phyloP scores from a whole-genome alignment of 2,329 filamentous ascomycete genomes.

The Penicillium sp. region DNA sequence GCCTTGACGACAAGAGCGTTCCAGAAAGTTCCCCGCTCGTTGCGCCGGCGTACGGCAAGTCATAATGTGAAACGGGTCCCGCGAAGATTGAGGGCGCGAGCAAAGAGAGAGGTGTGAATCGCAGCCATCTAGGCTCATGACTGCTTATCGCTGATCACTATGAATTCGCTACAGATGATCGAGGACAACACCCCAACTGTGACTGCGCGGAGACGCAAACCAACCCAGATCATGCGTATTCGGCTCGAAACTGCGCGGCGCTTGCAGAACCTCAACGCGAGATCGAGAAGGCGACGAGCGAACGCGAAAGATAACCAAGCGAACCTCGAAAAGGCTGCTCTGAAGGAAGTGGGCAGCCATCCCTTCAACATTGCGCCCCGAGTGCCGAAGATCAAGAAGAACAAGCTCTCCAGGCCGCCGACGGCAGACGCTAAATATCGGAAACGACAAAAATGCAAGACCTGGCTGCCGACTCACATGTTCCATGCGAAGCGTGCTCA shows the following conservation, averaged over 20 bases:
- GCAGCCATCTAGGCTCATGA: too few species aligned
- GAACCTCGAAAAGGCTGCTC: slow-evolving; percentile 21
- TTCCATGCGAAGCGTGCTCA: slow-evolving; percentile 90
- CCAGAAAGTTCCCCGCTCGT: slow-evolving; percentile 78
- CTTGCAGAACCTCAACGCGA: slow-evolving; percentile 59
- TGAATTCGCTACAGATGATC: too few species aligned
- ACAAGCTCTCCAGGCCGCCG: slow-evolving; percentile 63
- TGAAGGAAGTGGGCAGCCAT: slow-evolving; percentile 30
- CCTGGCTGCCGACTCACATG: slow-evolving; percentile 90
- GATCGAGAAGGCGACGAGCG: slow-evolving; percentile 41
- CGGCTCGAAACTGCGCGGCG: slow-evolving; percentile 73
- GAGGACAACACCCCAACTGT: slow-evolving; percentile 89
- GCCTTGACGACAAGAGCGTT: slow-evolving; percentile 70
- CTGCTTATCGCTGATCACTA: too few species aligned
- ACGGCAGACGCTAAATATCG: slow-evolving; percentile 68
- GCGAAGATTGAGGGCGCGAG: slow-evolving; percentile 67
- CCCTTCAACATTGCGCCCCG: slow-evolving; percentile 39
- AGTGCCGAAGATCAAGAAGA: slow-evolving; percentile 66
- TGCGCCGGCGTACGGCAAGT: slow-evolving; percentile 85
- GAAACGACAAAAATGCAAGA: slow-evolving; percentile 82
- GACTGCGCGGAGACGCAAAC: slow-evolving; percentile 53
- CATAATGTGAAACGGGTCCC: slow-evolving; percentile 93
- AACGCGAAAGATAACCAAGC: slow-evolving; percentile 47
- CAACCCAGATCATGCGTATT: slow-evolving; percentile 46
- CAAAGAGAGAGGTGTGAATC: slow-evolving; percentile 56